Evolutionary conservation across 192 early-diverging fungal genomes (phyloP).

Genomic region (Linnemannia elongata): DNA sequence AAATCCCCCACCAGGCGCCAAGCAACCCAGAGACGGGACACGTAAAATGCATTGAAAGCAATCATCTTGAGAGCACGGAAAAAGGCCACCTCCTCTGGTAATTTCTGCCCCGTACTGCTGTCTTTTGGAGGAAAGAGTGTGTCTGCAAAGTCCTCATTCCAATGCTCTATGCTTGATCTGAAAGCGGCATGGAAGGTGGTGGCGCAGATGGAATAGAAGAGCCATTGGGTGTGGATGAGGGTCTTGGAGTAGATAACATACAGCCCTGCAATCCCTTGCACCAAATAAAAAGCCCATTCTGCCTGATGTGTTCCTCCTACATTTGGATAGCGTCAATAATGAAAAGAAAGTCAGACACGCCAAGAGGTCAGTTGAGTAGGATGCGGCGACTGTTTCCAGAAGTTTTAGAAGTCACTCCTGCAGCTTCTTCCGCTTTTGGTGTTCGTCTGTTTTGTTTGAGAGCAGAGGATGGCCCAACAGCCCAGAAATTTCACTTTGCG

Average conservation of each 20-base stretch:
- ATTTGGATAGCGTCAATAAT: too few species aligned
- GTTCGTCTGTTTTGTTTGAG: neutral
- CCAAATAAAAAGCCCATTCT: neutral
- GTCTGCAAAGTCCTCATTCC: neutral
- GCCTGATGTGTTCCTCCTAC: too few species aligned
- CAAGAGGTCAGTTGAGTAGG: too few species aligned
- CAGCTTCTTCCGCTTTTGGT: too few species aligned
- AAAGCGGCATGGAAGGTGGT: neutral
- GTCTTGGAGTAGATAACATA: neutral
- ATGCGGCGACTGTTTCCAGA: too few species aligned
- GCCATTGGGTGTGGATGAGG: neutral
- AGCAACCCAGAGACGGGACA: neutral
- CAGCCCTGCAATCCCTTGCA: neutral
- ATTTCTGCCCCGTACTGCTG: too few species aligned
- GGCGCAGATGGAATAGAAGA: neutral
- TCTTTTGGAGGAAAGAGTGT: too few species aligned
- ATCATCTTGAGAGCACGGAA: too few species aligned
- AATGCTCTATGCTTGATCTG: neutral
- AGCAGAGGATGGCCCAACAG: neutral
- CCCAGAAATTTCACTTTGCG: too few species aligned
- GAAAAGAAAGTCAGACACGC: too few species aligned
- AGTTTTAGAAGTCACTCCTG: too few species aligned
- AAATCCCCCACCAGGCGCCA: neutral
- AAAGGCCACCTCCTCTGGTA: too few species aligned
- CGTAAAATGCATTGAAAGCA: neutral